Percentiles rank a stretch among this genome's conserved stretches.
These are phyloP conservation scores for Diaporthe aspalathi DNA, from an alignment of 2,329 filamentous ascomycete genomes.

Conservation along the genomic window DNA sequence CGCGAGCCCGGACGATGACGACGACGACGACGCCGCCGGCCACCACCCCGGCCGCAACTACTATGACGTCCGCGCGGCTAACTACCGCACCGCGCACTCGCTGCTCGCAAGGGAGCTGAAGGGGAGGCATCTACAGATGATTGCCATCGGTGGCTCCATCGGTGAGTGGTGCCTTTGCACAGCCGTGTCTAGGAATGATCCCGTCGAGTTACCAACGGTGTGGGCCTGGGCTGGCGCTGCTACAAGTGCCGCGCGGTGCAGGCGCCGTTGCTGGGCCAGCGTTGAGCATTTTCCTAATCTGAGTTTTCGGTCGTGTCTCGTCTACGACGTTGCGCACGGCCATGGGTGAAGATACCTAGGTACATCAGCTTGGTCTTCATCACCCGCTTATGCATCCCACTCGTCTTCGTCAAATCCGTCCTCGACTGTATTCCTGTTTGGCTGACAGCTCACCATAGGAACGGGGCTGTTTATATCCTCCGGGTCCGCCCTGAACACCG, in stretches of 20 bases:
- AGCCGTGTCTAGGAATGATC: background rate
- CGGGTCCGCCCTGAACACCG: conserved; percentile 74
- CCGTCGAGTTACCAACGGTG: background rate
- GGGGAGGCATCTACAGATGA: conserved; percentile 93
- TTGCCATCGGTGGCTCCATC: conserved; percentile 93
- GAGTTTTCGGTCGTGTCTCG: background rate
- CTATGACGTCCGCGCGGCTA: conserved; percentile 67
- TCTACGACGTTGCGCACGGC: conserved; percentile 26
- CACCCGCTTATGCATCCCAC: background rate
- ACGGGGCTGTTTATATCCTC: conserved; percentile 91
- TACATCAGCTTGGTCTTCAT: background rate
- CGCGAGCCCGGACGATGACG: conserved; percentile 38
- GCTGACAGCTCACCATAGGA: conserved; percentile 56
- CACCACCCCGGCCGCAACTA: conserved; percentile 58
- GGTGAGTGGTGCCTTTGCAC: conserved; percentile 56
- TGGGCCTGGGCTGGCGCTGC: background rate
- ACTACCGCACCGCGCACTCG: conserved; percentile 80
- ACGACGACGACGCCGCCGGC: conserved; percentile 2
- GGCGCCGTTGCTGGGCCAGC: background rate
- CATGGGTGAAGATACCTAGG: conserved; percentile 1
- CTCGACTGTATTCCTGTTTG: background rate
- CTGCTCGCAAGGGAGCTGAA: conserved; percentile 83
- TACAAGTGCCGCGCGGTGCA: background rate
- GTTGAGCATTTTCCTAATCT: background rate
- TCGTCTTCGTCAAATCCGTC: background rate